phyloP scores from a whole-genome alignment of 1,139 yeast genomes.

The Suhomyces maxii region DNA sequence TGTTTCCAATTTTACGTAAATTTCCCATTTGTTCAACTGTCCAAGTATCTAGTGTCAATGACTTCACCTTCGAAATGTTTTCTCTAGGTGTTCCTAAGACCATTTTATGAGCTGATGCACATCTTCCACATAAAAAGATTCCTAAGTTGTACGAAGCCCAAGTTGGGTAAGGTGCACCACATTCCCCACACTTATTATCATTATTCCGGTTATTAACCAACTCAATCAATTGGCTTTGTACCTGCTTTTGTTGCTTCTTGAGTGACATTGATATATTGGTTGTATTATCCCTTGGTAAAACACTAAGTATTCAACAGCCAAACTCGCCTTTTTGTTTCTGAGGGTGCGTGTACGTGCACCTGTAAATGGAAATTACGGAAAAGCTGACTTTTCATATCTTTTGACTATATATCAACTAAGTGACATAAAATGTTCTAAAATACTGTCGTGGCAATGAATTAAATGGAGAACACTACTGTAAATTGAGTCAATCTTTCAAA shows the following conservation, averaged over 20 bases:
- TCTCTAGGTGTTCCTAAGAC: slow-evolving; percentile 53
- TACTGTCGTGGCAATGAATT: no score
- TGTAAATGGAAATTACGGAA: neutral
- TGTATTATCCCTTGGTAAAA: neutral
- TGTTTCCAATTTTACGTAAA: slow-evolving; percentile 65
- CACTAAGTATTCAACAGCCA: neutral
- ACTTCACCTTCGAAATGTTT: slow-evolving; percentile 66
- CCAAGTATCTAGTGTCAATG: slow-evolving; percentile 84
- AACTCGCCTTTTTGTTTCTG: neutral
- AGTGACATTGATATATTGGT: slow-evolving; percentile 18
- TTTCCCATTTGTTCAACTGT: slow-evolving; percentile 56
- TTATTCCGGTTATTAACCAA: slow-evolving; percentile 40
- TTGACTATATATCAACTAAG: neutral
- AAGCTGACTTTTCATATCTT: neutral
- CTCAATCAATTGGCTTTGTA: slow-evolving; percentile 46
- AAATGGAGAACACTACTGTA: no score
- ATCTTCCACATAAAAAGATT: slow-evolving; percentile 70
- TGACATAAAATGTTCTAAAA: neutral
- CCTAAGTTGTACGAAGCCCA: slow-evolving; percentile 57
- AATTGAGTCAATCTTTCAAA: no score
- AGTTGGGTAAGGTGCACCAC: slow-evolving; percentile 63
- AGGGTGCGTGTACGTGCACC: slow-evolving; percentile 2
- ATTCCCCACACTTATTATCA: slow-evolving; percentile 72
- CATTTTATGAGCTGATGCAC: slow-evolving; percentile 77
- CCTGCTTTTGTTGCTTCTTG: slow-evolving; percentile 36